These are phyloP conservation scores for Fraxinus xanthoxyloides DNA, from an alignment of 305 asterid species.

Conservation along the genomic window DNA sequence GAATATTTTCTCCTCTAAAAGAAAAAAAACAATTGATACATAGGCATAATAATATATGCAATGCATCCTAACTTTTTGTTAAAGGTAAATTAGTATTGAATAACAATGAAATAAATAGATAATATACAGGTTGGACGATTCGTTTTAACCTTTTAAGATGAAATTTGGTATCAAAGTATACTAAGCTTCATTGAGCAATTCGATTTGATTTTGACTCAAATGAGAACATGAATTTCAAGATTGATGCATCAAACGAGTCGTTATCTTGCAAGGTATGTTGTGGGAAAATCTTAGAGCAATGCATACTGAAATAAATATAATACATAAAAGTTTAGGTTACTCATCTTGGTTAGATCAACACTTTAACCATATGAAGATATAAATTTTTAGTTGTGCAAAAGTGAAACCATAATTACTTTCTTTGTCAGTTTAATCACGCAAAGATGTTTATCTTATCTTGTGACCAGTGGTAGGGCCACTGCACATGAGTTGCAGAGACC, in stretches of 20 bases:
- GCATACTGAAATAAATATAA: neutral
- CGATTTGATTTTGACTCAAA: neutral
- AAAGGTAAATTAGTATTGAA: neutral
- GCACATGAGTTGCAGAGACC: conserved; percentile 26
- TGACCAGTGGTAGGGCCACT: conserved; percentile 17
- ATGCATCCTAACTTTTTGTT: neutral
- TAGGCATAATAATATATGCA: neutral
- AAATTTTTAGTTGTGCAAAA: neutral
- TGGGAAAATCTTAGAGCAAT: neutral
- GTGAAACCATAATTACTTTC: neutral
- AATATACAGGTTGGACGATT: neutral
- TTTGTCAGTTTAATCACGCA: neutral
- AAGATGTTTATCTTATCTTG: neutral
- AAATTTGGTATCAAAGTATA: neutral
- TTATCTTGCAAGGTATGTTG: neutral
- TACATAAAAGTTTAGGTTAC: too few relatives aligned
- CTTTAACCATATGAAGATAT: neutral
- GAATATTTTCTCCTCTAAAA: neutral
- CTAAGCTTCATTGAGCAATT: neutral
- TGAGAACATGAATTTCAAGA: neutral
- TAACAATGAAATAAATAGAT: neutral
- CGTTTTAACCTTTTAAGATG: neutral
- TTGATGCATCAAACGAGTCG: neutral
- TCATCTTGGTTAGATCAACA: too few relatives aligned
- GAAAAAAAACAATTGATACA: neutral